A percentile compares a stretch with the other conserved stretches of the same genome.
phyloP scores from a whole-genome alignment of 2,329 filamentous ascomycete species.

The Hirsutella rhossiliensis region DNA sequence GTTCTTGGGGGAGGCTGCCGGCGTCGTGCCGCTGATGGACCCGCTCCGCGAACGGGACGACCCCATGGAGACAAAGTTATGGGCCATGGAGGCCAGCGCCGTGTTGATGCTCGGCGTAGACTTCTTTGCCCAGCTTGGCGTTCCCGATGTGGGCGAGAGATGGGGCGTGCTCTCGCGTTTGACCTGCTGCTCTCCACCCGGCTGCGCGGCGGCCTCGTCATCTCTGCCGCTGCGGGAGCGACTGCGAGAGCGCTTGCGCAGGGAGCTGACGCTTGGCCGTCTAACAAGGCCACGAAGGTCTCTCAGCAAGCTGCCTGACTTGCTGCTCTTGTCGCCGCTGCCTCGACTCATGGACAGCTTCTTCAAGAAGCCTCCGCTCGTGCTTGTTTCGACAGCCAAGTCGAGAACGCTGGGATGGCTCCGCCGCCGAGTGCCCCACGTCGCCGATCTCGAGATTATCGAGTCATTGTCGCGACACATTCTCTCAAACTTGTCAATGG shows the following conservation, averaged over 20 bases:
- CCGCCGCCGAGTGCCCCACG: slow-evolving; percentile 56
- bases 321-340: slow-evolving; percentile 23
- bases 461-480: slow-evolving; percentile 45
- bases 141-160: slow-evolving; percentile 38
- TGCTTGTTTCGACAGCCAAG: slow-evolving; percentile 40
- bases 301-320: slow-evolving; percentile 36
- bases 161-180: slow-evolving; percentile 30
- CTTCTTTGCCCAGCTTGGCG: slow-evolving; percentile 40
- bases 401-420: slow-evolving; percentile 50
- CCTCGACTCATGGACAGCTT: slow-evolving; percentile 43
- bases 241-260: slow-evolving; percentile 35
- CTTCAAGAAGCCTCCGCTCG: slow-evolving; percentile 50
- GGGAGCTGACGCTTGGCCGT: slow-evolving; percentile 30
- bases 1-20: slow-evolving; percentile 41
- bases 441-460: slow-evolving; percentile 50
- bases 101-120: slow-evolving; percentile 46
- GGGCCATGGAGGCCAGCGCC: slow-evolving; percentile 42
- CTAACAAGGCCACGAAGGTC: slow-evolving; percentile 37
- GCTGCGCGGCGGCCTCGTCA: slow-evolving; percentile 15
- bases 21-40: slow-evolving; percentile 42
- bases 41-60: slow-evolving; percentile 44
- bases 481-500: slow-evolving; percentile 39
- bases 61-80: slow-evolving; percentile 42
- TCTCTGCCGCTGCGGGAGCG: slow-evolving; percentile 9
- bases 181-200: slow-evolving; percentile 17